These are phyloP conservation scores for Gloeopeniophorella convolvens DNA, from an alignment of 768 basidiomycete genomes.

Conservation along the genomic window DNA sequence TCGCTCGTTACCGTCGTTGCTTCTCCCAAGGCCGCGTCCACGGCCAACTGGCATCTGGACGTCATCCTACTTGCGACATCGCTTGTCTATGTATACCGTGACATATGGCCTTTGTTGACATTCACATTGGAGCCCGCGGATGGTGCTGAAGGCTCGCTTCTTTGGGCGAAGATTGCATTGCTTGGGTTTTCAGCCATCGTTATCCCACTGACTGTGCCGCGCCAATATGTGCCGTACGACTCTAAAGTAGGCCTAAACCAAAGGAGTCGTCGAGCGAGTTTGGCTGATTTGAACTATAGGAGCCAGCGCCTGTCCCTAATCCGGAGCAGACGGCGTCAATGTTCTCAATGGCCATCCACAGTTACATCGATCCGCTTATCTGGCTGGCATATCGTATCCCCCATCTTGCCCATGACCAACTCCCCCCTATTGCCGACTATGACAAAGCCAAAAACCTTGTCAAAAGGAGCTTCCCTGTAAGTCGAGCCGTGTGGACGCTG, in stretches of 20 bases:
- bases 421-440: constrained; percentile 47
- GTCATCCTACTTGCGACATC: too few species aligned
- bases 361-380: constrained; percentile 49
- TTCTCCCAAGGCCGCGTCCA: too few species aligned
- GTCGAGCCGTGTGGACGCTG: constrained; percentile 6
- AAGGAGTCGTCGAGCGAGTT: too few species aligned
- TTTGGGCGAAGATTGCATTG: too few species aligned
- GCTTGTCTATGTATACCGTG: too few species aligned
- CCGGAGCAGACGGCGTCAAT: constrained; percentile 29
- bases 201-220: constrained; percentile 50
- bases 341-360: constrained; percentile 35
- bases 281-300: constrained; percentile 10
- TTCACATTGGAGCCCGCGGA: too few species aligned
- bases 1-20: too few species aligned
- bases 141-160: too few species aligned
- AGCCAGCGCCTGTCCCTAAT: constrained; percentile 23
- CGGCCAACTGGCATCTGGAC: too few species aligned
- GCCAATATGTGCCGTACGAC: constrained; percentile 53
- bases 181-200: constrained; percentile 38
- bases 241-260: constrained; percentile 43
- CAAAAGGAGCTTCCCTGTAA: constrained; percentile 29
- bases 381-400: constrained; percentile 36
- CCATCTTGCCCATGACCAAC: constrained; percentile 36
- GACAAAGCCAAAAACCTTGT: constrained; percentile 32
- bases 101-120: too few species aligned